phyloP scores from a whole-genome alignment of 2,329 filamentous ascomycete genomes.

The Metarhizium humberi region DNA sequence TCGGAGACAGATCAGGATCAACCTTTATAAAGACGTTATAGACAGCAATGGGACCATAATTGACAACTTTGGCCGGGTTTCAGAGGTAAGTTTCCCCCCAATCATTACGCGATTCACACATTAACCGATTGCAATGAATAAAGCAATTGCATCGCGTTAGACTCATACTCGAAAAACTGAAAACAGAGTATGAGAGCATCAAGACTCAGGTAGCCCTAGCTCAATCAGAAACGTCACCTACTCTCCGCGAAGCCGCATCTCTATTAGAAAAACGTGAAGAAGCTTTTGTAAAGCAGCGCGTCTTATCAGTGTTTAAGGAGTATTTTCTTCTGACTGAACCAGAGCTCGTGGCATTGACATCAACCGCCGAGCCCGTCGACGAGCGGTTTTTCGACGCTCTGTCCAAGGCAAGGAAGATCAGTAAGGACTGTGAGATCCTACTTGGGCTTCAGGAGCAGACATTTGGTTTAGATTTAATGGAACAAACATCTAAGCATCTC shows the following conservation, averaged over 20 bases:
- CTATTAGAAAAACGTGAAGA: constrained; percentile 66
- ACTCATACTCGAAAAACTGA: constrained; percentile 65
- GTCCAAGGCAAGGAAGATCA: constrained; percentile 73
- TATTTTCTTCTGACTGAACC: constrained; percentile 82
- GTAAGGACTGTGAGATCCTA: constrained; percentile 79
- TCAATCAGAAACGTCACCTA: constrained; percentile 61
- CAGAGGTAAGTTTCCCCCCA: constrained; percentile 53
- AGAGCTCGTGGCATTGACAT: constrained; percentile 66
- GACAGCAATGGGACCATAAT: constrained; percentile 86
- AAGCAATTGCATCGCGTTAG: constrained; percentile 85
- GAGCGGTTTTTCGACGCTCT: constrained; percentile 75
- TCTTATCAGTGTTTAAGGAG: constrained; percentile 66
- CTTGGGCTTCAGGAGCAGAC: constrained; percentile 86
- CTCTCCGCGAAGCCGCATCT: constrained; percentile 66
- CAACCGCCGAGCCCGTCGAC: constrained; percentile 72
- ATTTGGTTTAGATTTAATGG: constrained; percentile 82
- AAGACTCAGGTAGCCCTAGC: constrained; percentile 67
- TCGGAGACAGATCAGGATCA: constrained; percentile 67
- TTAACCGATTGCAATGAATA: constrained; percentile 17
- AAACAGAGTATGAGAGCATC: constrained; percentile 73
- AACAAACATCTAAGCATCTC: constrained; percentile 76
- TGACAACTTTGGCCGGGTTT: constrained; percentile 78
- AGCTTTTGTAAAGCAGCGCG: constrained; percentile 68
- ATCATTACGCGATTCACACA: background rate
- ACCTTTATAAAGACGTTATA: constrained; percentile 87